Evolutionary conservation across 78 protist species (phyloP).

Genomic region (Anaeramoeba ignava): DNA sequence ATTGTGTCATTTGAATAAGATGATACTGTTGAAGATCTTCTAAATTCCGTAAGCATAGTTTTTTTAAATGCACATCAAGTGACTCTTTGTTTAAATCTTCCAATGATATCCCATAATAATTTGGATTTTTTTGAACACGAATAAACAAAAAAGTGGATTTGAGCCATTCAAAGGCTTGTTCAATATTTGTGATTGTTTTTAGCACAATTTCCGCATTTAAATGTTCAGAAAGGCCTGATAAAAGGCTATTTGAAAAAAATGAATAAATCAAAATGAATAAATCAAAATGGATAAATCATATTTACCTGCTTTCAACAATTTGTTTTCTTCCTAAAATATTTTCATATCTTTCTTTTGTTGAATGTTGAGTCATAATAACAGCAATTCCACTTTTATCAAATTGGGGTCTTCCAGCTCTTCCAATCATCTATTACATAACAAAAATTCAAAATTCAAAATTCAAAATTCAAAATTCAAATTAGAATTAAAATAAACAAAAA

Average conservation of each 20-base stretch:
- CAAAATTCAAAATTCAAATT: too few relatives aligned
- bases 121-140: neutral
- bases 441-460: neutral
- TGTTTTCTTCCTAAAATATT: neutral
- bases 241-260: too few relatives aligned
- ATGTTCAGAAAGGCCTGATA: neutral
- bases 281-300: too few relatives aligned
- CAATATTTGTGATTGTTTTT: neutral
- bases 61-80: neutral
- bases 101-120: neutral
- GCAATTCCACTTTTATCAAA: neutral
- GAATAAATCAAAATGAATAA: too few relatives aligned
- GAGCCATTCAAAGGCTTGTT: neutral
- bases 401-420: neutral
- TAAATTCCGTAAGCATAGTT: neutral
- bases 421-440: neutral
- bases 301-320: neutral
- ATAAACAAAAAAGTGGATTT: neutral
- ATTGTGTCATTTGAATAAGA: neutral
- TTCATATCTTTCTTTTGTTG: neutral
- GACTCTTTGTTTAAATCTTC: neutral
- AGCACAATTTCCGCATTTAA: neutral
- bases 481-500: too few relatives aligned
- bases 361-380: neutral
- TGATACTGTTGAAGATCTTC: neutral